Base-by-base conservation (phyloP, 2,329 filamentous ascomycete genomes). In the Fusarium agapanthi region DNA sequence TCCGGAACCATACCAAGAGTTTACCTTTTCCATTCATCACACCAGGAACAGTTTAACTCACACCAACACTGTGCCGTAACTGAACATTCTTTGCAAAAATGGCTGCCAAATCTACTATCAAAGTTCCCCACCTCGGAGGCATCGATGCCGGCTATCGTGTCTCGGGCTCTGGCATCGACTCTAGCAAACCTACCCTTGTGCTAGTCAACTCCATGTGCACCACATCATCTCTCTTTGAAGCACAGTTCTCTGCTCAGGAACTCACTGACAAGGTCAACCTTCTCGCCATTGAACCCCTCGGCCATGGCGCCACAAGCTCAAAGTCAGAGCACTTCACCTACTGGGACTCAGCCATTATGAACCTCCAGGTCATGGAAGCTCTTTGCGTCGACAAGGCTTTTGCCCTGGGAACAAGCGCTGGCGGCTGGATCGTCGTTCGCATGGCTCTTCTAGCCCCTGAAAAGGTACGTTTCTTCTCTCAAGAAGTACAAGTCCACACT, bases 291-390 rank as follows among this genome's bases (percentile, higher is more conserved):
- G 87, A 88, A 78, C 86, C 85, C 4, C 82, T 88, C 1, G 87
- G 86, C 62, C 86, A 88, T 72, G 86, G 86, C 68, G 78, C 83
- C 22, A 88, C 86, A 4, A 80, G 77, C 61, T 81, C 76, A 61
- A 60, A 77, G n/a, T 74, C 76, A 0, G 85, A 87, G 73, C 84
- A 86, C 65, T 88, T 86, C 73, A 88, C 85, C 5, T 88, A 87
- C 79, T 88, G 87, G 87, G 87, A 88, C 76, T 80, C 86, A 7
- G 86, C 87, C 48, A 79, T 83, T 65, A 85, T 90, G 85, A 84
- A 85, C 16, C 79, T 89, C 14, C 87, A 90, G 79, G 86, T 88
- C 4, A 81, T 90, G 82, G 84, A 88, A 43, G 82, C 82, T 10
- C 81, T 88, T 7, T 81, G 82, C 5, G 81, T 88, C 32, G 57